phyloP scores from a whole-genome alignment of 768 basidiomycete genomes.

The Baorangia bicolor region DNA sequence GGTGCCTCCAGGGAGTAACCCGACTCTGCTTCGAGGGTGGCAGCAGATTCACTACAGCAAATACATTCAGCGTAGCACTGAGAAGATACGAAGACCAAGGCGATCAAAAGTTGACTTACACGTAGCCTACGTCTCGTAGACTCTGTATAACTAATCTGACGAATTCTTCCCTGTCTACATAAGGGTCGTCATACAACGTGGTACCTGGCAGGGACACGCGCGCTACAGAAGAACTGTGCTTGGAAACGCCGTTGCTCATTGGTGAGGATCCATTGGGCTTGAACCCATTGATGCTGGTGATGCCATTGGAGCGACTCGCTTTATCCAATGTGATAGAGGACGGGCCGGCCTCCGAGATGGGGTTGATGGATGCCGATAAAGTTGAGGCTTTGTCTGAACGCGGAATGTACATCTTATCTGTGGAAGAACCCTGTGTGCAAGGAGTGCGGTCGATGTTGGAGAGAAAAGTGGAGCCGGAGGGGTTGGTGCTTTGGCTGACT shows the following conservation, averaged over 20 bases:
- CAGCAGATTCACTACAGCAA: constrained; percentile 73
- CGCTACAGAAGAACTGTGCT: constrained; percentile 49
- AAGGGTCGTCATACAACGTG: constrained; percentile 73
- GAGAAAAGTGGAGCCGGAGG: constrained; percentile 34
- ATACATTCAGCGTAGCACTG: constrained; percentile 8
- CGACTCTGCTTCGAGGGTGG: constrained; percentile 88
- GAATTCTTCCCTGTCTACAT: constrained; percentile 86
- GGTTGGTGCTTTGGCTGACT: constrained; percentile 38
- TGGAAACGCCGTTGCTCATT: constrained; percentile 50
- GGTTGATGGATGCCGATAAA: constrained; percentile 45
- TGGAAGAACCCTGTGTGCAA: constrained; percentile 27
- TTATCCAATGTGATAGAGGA: constrained; percentile 43
- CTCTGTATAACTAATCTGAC: constrained; percentile 87
- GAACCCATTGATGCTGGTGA: constrained; percentile 45
- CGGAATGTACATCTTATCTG: constrained; percentile 50
- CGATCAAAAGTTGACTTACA: constrained; percentile 40
- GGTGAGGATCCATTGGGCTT: constrained; percentile 37
- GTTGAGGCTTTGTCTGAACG: constrained; percentile 49
- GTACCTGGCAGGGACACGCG: constrained; percentile 71
- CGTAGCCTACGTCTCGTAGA: constrained; percentile 82
- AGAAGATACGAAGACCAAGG: constrained; percentile 8
- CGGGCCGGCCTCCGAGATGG: constrained; percentile 49
- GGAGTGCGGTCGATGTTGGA: constrained; percentile 21
- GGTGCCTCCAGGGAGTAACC: constrained; percentile 82
- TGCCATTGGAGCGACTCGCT: constrained; percentile 31